Base-by-base conservation (phyloP, 2,329 filamentous ascomycete species). In the Arthrobotrys iridis region DNA sequence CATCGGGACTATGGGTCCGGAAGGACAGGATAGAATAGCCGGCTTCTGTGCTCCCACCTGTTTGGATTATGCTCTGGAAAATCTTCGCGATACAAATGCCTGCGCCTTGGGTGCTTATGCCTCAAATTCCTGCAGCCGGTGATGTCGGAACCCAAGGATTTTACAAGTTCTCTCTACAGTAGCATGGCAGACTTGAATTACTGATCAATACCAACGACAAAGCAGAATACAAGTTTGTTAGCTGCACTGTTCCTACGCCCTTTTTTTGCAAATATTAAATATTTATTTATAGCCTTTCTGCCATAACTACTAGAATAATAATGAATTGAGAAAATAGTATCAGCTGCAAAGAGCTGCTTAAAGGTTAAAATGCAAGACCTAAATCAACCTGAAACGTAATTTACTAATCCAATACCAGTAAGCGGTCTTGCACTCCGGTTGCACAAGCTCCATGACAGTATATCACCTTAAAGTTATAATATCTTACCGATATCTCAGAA, bases 1-100 rank as follows among this genome's bases (percentile, higher is more conserved):
- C 35, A 22, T 65, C 40, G 45, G 26, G 22, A 68, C 46, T 63
- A 41, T 75, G 63, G 63, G 58, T 50, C 71, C 57, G 71, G 52
- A 73, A 58, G 52, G 43, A 58, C 26, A 57, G 24, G 62, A 46
- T 67, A 24, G 22, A 62, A 62, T 62, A 63, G 46, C 62, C 70
- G 70, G 46, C 24, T 33, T 15, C 13, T 37, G 15, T 46, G 48
- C 28, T 55, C 50, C 50, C 50, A 55, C 18, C 50, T 18, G 50
- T 11, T 35, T 37, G 8, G 28, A 22, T 24, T 24, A 37, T 37
- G 30, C 50, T 55, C 30, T 24, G 30, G 28, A 37, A 37, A 55
- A 37, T 35, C 15, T n/a, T 55, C 13, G 4, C 22, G 18, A 37
- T 55, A 24, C 15, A 52, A 35, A 24, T 37, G 18, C 30, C 18